Percentiles rank a stretch among this genome's conserved stretches.
phyloP scores from a whole-genome alignment of 129 eudicot species.

The Artemisia annua region DNA sequence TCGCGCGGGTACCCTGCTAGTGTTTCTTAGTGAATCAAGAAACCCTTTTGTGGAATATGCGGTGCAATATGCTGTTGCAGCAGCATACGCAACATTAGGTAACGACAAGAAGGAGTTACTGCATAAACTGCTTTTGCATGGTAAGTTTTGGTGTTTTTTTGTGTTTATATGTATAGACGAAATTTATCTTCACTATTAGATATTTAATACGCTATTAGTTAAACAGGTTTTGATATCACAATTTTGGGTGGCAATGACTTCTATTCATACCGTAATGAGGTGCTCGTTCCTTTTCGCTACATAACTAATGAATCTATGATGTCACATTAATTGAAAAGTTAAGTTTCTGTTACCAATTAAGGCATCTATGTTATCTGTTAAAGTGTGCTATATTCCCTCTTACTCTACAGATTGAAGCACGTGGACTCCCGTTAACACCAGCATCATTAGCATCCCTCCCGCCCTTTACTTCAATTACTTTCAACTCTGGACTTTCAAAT shows the following conservation, averaged over 20 bases:
- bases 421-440: conserved; percentile 77
- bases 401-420: conserved; percentile 74
- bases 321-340: too few relatives aligned
- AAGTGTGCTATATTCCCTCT: neutral
- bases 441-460: conserved; percentile 80
- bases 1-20: too few relatives aligned
- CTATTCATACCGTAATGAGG: conserved; percentile 96
- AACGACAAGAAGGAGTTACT: conserved; percentile 53
- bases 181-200: neutral
- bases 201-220: conserved; percentile 36
- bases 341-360: too few relatives aligned
- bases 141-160: conserved; percentile 34
- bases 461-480: conserved; percentile 75
- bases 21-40: conserved; percentile 58
- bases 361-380: neutral
- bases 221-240: conserved; percentile 94
- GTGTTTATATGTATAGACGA: neutral
- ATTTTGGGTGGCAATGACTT: conserved; percentile 86
- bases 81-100: conserved; percentile 69
- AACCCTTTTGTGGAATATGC: conserved; percentile 98
- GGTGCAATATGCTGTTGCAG: conserved; percentile 85
- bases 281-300: conserved; percentile 24
- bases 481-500: conserved; percentile 55
- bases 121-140: conserved; percentile 71
- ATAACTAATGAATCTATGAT: too few relatives aligned